Evolutionary conservation across 352 stramenopile species (phyloP).

Genomic region (Phytophthora crassamura): DNA sequence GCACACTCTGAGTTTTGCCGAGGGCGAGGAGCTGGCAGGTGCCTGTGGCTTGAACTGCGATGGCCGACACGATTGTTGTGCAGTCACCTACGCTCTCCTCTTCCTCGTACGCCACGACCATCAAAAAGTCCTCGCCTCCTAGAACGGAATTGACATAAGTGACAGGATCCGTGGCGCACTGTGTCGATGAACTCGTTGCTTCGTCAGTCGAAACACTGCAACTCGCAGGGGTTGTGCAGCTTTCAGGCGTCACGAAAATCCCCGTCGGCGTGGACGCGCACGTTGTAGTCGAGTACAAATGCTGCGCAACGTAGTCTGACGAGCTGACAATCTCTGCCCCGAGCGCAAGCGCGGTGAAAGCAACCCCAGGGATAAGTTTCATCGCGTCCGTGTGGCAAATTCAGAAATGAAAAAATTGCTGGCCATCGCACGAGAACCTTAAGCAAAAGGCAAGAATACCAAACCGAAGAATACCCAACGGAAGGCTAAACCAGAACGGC

Average conservation of each 20-base stretch:
- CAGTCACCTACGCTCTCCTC: neutral
- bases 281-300: neutral
- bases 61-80: neutral
- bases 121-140: neutral
- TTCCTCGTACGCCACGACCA: conserved; percentile 7
- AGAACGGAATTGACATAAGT: neutral
- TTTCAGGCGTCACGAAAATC: neutral
- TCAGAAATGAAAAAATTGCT: no score
- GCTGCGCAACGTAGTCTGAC: neutral
- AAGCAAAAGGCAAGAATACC: no score
- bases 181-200: neutral
- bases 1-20: neutral
- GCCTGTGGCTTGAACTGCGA: conserved; percentile 2
- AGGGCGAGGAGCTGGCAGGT: neutral
- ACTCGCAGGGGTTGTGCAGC: neutral
- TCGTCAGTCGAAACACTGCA: neutral
- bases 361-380: neutral
- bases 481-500: no score
- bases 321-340: neutral
- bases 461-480: no score
- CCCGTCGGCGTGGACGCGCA: neutral
- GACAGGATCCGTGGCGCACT: neutral
- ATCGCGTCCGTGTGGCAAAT: neutral
- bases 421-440: no score
- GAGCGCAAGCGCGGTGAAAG: neutral